phyloP scores from a whole-genome alignment of 306 rosid genomes.

The Ceratonia siliqua region DNA sequence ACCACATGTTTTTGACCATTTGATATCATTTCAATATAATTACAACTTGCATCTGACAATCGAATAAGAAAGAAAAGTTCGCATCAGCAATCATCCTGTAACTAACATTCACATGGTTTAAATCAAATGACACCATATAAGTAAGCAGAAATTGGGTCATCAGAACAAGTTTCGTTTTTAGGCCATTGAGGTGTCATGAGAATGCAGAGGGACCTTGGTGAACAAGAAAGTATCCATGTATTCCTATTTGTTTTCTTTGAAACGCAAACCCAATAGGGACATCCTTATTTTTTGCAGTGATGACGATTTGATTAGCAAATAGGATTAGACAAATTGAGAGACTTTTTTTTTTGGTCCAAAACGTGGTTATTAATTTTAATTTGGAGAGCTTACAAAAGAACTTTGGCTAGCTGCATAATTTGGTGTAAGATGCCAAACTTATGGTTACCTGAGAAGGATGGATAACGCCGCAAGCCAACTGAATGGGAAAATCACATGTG shows the following conservation, averaged over 20 bases:
- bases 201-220: constrained; percentile 4
- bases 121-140: constrained; percentile 17
- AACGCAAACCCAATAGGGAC: not conserved
- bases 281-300: not conserved
- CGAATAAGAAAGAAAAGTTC: constrained; percentile 12
- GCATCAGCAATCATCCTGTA: constrained; percentile 34
- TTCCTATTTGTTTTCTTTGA: not conserved
- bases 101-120: constrained; percentile 42
- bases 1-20: constrained; percentile 38
- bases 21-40: constrained; percentile 5
- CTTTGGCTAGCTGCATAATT: constrained; percentile 28
- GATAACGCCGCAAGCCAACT: constrained; percentile 51
- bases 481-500: constrained; percentile 57
- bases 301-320: not conserved
- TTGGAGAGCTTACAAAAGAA: constrained; percentile 9
- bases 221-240: constrained; percentile 4
- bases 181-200: constrained; percentile 29
- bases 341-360: not conserved
- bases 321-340: not conserved
- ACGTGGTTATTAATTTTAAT: constrained; percentile 15
- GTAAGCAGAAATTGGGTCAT: constrained; percentile 4
- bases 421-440: constrained; percentile 47
- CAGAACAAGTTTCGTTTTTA: constrained; percentile 21
- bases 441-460: constrained; percentile 46
- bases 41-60: constrained; percentile 30